Evolutionary conservation across 1,139 yeast genomes (phyloP).

Genomic region (Kurtzmaniella quercitrusa): DNA sequence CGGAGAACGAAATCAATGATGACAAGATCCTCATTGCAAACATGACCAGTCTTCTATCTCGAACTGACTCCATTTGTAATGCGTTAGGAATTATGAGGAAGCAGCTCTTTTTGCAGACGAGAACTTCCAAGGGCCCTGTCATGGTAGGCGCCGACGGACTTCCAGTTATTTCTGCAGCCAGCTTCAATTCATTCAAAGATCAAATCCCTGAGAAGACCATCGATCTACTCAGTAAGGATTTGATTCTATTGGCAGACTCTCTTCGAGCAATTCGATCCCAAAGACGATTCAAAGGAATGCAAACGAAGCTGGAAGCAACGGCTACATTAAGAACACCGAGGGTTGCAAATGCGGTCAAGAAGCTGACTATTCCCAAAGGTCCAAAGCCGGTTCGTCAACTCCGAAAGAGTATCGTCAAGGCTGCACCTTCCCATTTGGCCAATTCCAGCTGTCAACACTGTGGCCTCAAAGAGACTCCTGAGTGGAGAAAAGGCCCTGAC

Average conservation of each 20-base stretch:
- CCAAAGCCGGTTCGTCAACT: neutral
- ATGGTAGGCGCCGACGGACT: neutral
- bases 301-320: neutral
- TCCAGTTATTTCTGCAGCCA: neutral
- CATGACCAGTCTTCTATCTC: neutral
- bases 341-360: neutral
- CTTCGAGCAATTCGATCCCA: neutral
- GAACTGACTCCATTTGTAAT: neutral
- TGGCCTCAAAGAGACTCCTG: constrained; percentile 21
- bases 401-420: neutral
- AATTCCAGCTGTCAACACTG: constrained; percentile 13
- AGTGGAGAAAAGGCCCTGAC: constrained; percentile 26
- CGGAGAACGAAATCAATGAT: neutral
- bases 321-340: neutral
- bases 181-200: neutral
- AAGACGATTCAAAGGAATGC: neutral
- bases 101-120: neutral
- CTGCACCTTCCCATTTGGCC: neutral
- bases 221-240: neutral
- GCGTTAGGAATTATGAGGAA: neutral
- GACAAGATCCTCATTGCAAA: neutral
- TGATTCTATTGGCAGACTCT: neutral
- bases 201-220: constrained; percentile 1
- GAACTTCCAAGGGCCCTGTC: neutral
- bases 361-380: neutral